Base-by-base conservation (phyloP, 805 yeast species). In the Yamadazyma sp. region DNA sequence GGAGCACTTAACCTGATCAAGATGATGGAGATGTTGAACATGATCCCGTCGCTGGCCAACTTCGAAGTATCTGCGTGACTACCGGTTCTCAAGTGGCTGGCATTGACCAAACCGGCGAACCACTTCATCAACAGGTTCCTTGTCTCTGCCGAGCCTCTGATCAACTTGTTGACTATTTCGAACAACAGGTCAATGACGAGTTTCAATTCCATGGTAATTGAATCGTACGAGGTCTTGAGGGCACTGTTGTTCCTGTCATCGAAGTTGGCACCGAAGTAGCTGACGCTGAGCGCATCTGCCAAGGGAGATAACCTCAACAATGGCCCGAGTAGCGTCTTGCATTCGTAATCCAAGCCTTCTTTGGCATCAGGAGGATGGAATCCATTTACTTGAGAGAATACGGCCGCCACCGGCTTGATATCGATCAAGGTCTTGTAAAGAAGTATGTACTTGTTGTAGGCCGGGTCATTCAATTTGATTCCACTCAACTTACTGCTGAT, bases 1-100 rank as follows among this genome's bases (percentile, higher is more conserved):
- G 99, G 99, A 54, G 80, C 77, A 23, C 95, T 81, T 42, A 93
- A 73, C 50, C 75, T 78, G 42, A 84, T 72, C 43, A 89, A 62
- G 1, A 90, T 67, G 43, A 78, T 55, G 0, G 89, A 69, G 12
- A 88, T 71, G 60, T 91, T 91, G 37, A 81, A 68, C 84, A 89
- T 84, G 44, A 93, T 74, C 1, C 88, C 88, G 64, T 91, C 88
- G 6, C 86, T 71, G 1, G 95, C 80, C 35, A 85, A 64, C 40
- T 78, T 74, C 11, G 70, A 66, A 9, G 77, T 74, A 49, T 83
- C 80, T 3, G 90, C 83, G 56, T 86, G 95, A 46, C 83, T 80
- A 36, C 96, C 96, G 50, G 87, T 75, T 62, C 98, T 79, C 48
- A 87, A 73, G 59, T 89, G 97, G 55, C 90, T 89, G 35, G 76